Evolutionary conservation across 2,329 filamentous ascomycete genomes (phyloP), one percentile per base, ranked within the genome.

Genomic region (Apiospora sp.): DNA sequence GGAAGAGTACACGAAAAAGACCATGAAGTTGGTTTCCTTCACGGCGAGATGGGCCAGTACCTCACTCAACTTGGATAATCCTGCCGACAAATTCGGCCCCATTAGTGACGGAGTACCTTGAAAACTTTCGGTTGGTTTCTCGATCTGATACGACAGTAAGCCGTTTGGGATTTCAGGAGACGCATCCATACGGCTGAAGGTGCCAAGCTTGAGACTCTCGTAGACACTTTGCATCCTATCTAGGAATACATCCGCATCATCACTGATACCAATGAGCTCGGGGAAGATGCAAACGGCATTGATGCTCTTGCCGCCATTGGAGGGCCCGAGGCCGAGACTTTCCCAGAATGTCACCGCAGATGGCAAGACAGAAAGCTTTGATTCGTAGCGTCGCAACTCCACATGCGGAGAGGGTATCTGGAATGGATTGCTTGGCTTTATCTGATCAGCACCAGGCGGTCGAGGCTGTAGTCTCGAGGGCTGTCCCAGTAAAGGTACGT

Each of bases 301-400:
- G 43, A 96, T 84, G 74, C 96, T 90, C 80, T 97, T 97, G 10
- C 86, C 79, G 0, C 93, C 92, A 73, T 90, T 90, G 12, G 90
- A 89, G 4, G 94, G 94, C 1, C 90, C 90, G 1, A 97, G 86
- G 0, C 93, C 93, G 24, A 97, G 84, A 67, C 92, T 91, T 79
- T 96, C 94, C 94, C 94, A 97, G 78, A 96, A 97, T 0, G 88
- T 84, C 27, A 96, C 84, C 0, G 93, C 92, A 0, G 93, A 89
- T 1, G 94, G 93, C 30, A 96, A 85, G 51, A 97, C 86, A 14
- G 94, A 94, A 72, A 95, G 88, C 68, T 88, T 89, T 1, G 87
- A 87, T 51, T 94, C 92, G 27, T 91, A 89, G 71, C 94, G 88
- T 68, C 92, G 91, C 14, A 97, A 85, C 75, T 94, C 91, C 49